Conservation (phyloP, 805 yeast genomes). For the Barnettozyma pratensis region DNA sequence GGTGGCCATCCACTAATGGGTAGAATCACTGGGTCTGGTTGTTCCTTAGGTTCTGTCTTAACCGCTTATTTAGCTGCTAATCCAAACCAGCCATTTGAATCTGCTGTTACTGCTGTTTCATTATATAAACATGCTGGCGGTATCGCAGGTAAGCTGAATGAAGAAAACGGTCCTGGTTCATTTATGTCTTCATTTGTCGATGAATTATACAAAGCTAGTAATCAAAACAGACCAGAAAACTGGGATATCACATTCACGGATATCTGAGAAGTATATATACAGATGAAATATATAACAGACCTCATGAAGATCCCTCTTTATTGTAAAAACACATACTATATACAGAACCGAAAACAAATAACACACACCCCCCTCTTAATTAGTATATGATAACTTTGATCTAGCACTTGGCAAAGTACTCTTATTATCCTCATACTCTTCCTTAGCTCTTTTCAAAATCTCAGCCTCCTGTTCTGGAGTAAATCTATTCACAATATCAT, state of each 20-base stretch:
- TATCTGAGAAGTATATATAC: background rate
- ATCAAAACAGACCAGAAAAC: constrained; percentile 3
- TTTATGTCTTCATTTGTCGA: constrained; percentile 12
- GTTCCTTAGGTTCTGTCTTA: constrained; percentile 71
- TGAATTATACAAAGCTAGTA: constrained; percentile 5
- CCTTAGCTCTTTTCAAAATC: constrained; percentile 44
- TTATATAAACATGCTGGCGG: constrained; percentile 16
- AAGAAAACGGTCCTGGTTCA: constrained; percentile 13
- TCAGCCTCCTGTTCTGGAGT: constrained; percentile 58
- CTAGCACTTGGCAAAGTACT: constrained; percentile 56
- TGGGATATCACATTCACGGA: constrained; percentile 7
- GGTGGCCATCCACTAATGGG: constrained; percentile 68
- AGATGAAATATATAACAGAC: too few relatives aligned
- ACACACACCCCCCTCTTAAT: constrained; percentile 24
- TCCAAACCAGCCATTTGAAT: constrained; percentile 6
- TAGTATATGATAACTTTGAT: constrained; percentile 44
- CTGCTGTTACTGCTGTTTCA: constrained; percentile 14
- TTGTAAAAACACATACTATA: background rate
- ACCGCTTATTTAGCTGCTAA: constrained; percentile 36
- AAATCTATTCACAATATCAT: constrained; percentile 68
- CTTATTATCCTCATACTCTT: constrained; percentile 36
- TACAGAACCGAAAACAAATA: constrained; percentile 1
- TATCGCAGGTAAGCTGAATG: constrained; percentile 9
- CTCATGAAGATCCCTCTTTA: too few relatives aligned
- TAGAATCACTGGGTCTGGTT: constrained; percentile 75